Evolutionary conservation across 805 yeast species (phyloP).

Genomic region (Candida suzukii): DNA sequence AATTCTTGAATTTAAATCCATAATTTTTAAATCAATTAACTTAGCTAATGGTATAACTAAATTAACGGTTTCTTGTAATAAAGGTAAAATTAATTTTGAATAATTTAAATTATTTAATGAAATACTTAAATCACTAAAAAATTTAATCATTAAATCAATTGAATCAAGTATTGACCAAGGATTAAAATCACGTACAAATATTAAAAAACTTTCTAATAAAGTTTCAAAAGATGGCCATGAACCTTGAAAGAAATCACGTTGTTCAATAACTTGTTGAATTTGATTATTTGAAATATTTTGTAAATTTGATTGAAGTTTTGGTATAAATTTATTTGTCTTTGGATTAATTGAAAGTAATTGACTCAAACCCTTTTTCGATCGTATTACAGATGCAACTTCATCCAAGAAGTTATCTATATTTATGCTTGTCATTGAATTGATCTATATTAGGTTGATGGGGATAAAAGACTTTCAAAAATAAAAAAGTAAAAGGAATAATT

Average conservation of each 20-base stretch:
- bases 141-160: conserved; percentile 45
- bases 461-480: no score
- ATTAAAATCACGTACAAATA: conserved; percentile 40
- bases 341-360: conserved; percentile 16
- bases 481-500: no score
- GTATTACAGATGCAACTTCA: conserved; percentile 6
- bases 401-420: conserved; percentile 7
- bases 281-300: conserved; percentile 16
- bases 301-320: conserved; percentile 17
- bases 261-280: conserved; percentile 22
- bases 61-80: conserved; percentile 29
- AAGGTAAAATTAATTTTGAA: conserved; percentile 30
- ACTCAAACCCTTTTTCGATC: conserved; percentile 5
- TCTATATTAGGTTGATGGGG: no score
- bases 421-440: background rate
- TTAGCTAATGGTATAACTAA: conserved; percentile 39
- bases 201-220: conserved; percentile 34
- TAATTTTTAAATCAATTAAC: conserved; percentile 34
- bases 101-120: conserved; percentile 38
- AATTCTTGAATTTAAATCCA: conserved; percentile 24
- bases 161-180: conserved; percentile 50
- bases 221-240: conserved; percentile 39
- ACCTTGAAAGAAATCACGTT: conserved; percentile 22
- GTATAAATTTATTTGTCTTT: conserved; percentile 12
- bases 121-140: conserved; percentile 37